Evolutionary conservation across 768 basidiomycete genomes (phyloP).

Genomic region (Boletus speciosus): DNA sequence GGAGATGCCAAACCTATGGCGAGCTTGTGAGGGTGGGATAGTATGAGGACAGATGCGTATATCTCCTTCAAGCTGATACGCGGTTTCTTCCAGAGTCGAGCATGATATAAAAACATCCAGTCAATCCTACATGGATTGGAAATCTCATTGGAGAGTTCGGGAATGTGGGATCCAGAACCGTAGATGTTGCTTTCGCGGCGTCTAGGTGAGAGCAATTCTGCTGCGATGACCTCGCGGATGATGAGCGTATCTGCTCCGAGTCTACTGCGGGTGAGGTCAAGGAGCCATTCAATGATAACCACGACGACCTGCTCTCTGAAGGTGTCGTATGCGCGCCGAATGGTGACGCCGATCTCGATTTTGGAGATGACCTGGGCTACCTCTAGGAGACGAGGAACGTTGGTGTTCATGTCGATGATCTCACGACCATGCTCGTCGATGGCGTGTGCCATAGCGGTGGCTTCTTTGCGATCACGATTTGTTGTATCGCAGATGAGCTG

Average conservation of each 20-base stretch:
- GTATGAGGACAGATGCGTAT: conserved; percentile 68
- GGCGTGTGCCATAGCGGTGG: conserved; percentile 48
- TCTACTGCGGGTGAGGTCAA: conserved; percentile 73
- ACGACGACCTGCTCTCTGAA: conserved; percentile 84
- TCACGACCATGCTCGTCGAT: conserved; percentile 82
- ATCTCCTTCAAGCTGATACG: conserved; percentile 78
- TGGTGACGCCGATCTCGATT: conserved; percentile 89
- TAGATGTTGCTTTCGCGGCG: conserved; percentile 48
- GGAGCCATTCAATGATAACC: conserved; percentile 82
- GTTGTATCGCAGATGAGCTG: conserved; percentile 60
- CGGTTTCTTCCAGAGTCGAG: conserved; percentile 81
- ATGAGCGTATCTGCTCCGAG: conserved; percentile 63
- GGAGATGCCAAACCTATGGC: conserved; percentile 56
- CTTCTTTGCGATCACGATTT: conserved; percentile 52
- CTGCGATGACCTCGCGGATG: conserved; percentile 69
- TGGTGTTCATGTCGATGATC: conserved; percentile 71
- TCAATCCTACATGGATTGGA: conserved; percentile 63
- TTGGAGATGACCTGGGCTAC: conserved; percentile 76
- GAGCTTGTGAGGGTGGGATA: conserved; percentile 72
- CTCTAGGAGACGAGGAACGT: conserved; percentile 56
- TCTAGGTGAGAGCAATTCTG: conserved; percentile 63
- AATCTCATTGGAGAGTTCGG: conserved; percentile 38
- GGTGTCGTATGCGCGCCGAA: conserved; percentile 82
- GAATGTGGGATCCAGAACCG: conserved; percentile 34
- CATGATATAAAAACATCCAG: conserved; percentile 76